phyloP scores from a whole-genome alignment of 2,329 filamentous ascomycete genomes.

The Talaromyces islandicus region DNA sequence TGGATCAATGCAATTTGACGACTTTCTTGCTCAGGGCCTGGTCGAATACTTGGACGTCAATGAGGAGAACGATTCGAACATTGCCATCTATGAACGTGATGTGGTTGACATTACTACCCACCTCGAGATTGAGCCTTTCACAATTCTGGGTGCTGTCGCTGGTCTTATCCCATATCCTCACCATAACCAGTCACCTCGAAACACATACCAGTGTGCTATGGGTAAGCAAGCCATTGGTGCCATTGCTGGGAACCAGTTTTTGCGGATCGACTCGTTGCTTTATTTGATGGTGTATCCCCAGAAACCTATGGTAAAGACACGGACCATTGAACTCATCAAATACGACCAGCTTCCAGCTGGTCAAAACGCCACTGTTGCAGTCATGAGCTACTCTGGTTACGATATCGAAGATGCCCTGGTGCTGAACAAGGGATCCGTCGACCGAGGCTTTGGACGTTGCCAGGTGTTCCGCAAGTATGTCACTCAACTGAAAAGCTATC shows the following conservation, averaged over 20 bases:
- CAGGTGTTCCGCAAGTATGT: conserved; percentile 97
- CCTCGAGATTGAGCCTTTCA: conserved; percentile 96
- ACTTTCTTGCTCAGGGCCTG: conserved; percentile 81
- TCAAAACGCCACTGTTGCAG: conserved; percentile 93
- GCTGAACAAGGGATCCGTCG: conserved; percentile 90
- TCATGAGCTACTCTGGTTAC: conserved; percentile 99
- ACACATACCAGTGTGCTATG: conserved; percentile 99
- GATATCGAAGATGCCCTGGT: conserved; percentile 99
- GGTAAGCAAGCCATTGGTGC: conserved; percentile 99
- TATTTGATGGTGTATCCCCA: conserved; percentile 98
- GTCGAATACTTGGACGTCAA: conserved; percentile 98
- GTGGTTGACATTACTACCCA: conserved; percentile 83
- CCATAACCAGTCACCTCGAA: conserved; percentile 97
- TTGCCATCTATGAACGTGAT: conserved; percentile 81
- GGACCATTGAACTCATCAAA: conserved; percentile 92
- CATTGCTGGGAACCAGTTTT: conserved; percentile 97
- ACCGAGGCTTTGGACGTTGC: conserved; percentile 91
- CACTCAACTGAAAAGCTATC: conserved; percentile 79
- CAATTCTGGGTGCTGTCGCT: conserved; percentile 88
- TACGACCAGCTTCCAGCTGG: conserved; percentile 97
- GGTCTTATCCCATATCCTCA: conserved; percentile 96
- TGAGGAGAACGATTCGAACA: conserved; percentile 94
- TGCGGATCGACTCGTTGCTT: conserved; percentile 89
- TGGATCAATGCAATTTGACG: conserved; percentile 84
- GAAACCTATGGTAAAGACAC: conserved; percentile 92